Base-by-base conservation (phyloP, 805 yeast genomes). In the Yarrowia phangngaensis region DNA sequence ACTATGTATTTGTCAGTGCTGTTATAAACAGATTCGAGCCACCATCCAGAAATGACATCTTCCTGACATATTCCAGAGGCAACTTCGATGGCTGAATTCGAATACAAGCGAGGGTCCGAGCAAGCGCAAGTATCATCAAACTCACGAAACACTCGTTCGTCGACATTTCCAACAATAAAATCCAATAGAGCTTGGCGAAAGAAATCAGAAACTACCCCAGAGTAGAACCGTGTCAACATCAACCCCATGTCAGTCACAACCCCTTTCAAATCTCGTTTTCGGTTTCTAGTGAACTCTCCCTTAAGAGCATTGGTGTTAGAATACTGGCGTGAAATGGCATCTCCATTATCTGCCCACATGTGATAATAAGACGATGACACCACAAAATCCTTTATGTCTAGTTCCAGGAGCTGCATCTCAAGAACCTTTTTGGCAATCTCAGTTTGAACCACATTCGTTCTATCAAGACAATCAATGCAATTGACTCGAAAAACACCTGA, bases 281-380 rank as follows among this genome's bases (percentile, higher is more conserved):
- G 63, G 1, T 72, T 69, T 51, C 76, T 54, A 1, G 75, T 72
- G 53, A 61, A 72, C 48, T 72, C 76, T 6, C 75, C 75, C 53
- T 72, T 72, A 52, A 76, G 60, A 0, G 80, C 81, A 58, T 72
- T 73, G 1, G 82, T 76, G 4, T 76, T 73, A 3, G 80, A 75
- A 57, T 80, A 80, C 53, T 78, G 81, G 36, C 72, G 76, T 8
- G 84, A 78, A 19, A 80, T 75, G 15, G 74, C 77, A 57, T 80
- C 84, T 1, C 84, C 85, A 58, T 80, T 78, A 57, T 79, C 82
- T 2, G 85, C 85, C 85, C 85, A 80, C 8, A 72, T 35, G 32
- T 60, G 53, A 24, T 70, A 68, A 49, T 60, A 68, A 15, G 27
- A 14, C 28, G 50, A 29, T 52, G 62, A 53, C 62, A 67, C 8